Conservation (phyloP, 768 basidiomycete species). For the Mycena haematopus region DNA sequence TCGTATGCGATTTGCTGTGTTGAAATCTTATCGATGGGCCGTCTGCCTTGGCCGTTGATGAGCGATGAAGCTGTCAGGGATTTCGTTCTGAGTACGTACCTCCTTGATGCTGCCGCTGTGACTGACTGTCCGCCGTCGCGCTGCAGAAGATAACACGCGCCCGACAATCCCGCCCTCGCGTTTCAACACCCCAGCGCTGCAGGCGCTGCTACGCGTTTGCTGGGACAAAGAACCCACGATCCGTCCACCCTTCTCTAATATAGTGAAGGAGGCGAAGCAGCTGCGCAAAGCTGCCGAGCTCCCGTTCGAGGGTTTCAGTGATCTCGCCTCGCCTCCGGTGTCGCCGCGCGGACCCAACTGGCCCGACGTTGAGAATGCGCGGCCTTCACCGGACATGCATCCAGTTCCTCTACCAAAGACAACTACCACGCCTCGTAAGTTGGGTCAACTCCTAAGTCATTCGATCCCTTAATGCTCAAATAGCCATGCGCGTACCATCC, state of each 20-base stretch:
- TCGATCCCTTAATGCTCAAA: not conserved
- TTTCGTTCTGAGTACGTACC: constrained; percentile 55
- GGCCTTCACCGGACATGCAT: constrained; percentile 47
- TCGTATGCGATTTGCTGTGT: constrained; percentile 71
- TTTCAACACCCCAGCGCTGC: constrained; percentile 41
- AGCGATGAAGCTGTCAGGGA: constrained; percentile 58
- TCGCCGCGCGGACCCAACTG: constrained; percentile 26
- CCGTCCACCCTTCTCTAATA: constrained; percentile 58
- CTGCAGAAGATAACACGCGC: constrained; percentile 55
- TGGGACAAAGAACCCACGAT: constrained; percentile 60
- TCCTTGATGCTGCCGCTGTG: constrained; percentile 13
- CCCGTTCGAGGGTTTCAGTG: constrained; percentile 39
- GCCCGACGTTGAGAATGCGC: constrained; percentile 21
- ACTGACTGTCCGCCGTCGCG: constrained; percentile 5
- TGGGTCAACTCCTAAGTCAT: not conserved
- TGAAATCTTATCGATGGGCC: constrained; percentile 68
- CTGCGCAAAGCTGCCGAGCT: constrained; percentile 43
- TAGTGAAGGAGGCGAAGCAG: constrained; percentile 52
- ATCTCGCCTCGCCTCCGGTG: constrained; percentile 34
- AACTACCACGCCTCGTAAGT: constrained; percentile 31
- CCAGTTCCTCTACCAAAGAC: constrained; percentile 39
- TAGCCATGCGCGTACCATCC: constrained; percentile 27
- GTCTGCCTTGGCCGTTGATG: constrained; percentile 60
- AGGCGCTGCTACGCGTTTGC: constrained; percentile 55
- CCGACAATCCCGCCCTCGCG: constrained; percentile 52